Base-by-base conservation (phyloP, 192 early-diverging fungal genomes). In the Backusella macrospora region DNA sequence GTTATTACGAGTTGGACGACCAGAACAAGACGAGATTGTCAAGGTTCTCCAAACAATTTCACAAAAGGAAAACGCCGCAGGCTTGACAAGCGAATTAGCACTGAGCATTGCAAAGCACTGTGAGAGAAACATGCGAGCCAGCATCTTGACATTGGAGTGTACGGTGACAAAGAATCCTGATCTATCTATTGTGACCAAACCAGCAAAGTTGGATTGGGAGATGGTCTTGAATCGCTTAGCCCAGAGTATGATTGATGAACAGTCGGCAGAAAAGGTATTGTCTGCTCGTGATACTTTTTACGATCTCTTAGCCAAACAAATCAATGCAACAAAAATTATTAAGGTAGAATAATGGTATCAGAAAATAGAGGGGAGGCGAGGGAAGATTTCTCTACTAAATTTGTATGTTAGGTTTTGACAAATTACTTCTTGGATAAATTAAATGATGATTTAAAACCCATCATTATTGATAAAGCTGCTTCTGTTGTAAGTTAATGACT, bases 101-200 rank as follows among this genome's bases (percentile, higher is more conserved):
- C 16, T 65, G 38, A 83, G 83, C 8, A 86, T 99, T 65, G 96
- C 95, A 0, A 83, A 86, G 34, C 78, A 84, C 8, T 89, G 88
- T 3, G 84, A 92, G 29, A 87, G 96, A 38, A 96, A 99, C 79
- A 80, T 99, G 71, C 83, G 96, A 73, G 92, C 90, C 64, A 94
- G 96, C 6, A 70, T 98, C n/a, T 83, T 99, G 71, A 95, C 96
- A 88, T 83, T 97, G 15, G 97, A 99, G 81, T 87, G 95, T 5
- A 88, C 87, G 5, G 89, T 88, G 29, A 89, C 91, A 21, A 87
- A 88, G 74, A 81, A 89, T 43, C 62, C 74, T 13, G 81, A 82
- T 37, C 76, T 87, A 65, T 76, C 78, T 18, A 74, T 81, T 7
- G 67, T 80, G 5, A 91, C 94, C 63, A 76, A 84, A 44, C 83